Base-by-base conservation (phyloP, 768 basidiomycete genomes). In the Piloderma croceum region DNA sequence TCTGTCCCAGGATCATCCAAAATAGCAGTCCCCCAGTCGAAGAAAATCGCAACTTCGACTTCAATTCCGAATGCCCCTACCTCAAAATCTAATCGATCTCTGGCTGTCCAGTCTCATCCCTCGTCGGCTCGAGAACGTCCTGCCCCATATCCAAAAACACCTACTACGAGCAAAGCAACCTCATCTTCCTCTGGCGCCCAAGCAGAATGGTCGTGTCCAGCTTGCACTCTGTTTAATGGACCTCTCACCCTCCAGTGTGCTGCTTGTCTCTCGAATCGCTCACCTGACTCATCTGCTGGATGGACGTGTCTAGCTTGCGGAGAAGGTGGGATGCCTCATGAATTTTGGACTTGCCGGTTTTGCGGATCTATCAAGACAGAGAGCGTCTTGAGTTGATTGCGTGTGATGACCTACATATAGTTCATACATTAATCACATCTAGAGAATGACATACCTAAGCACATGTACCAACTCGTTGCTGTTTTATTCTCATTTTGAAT, bases 281-380 rank as follows among this genome's bases (percentile, higher is more conserved):
- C 75, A 4, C 49, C 45, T 36, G 50, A 57, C 41, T 49, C 43
- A 45, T 50, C 33, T 24, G 57, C 56, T 29, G 76, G 73, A 3
- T 91, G 88, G 87, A 64, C 65, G 17, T 90, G 87, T 53, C 56
- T 65, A 9, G 61, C 67, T 17, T 91, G 87, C 46, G 77, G 79
- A 18, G 76, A 83, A 56, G 57, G 54, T 24, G 77, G 73, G 19
- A 82, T 79, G 58, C 70, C 74, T 2, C 73, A 75, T 45, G 70
- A 79, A 17, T 73, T 78, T 45, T 91, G 84, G 87, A 81, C 78
- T 35, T 92, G 90, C 64, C 60, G 62, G 12, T 73, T 69, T 40
- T 92, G 89, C 55, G 87, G 87, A 12, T 62, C 66, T 15, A 69
- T 90, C 38, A 89, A 88, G 58, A 57, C 51, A 7, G 52, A 48